These are phyloP conservation scores for Canavalia gladiata DNA, from an alignment of 306 rosid species.

Conservation along the genomic window DNA sequence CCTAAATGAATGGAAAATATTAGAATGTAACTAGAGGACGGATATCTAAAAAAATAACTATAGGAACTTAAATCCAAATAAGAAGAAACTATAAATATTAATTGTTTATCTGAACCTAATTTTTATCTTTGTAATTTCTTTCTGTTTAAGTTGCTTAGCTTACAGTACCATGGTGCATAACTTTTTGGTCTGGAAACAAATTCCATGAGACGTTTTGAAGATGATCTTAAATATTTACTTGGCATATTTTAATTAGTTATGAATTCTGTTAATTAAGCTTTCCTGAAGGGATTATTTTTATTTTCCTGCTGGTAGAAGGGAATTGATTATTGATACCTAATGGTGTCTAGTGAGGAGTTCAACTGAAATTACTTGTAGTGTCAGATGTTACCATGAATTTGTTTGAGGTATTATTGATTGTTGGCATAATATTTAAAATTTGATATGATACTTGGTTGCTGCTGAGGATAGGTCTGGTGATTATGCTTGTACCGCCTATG, in stretches of 20 bases:
- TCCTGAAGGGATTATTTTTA: constrained; percentile 5
- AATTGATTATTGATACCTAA: constrained; percentile 12
- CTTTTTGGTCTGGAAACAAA: constrained; percentile 10
- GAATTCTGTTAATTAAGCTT: constrained; percentile 1
- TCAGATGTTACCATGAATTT: not conserved
- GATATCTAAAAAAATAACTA: not conserved
- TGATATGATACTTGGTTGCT: constrained; percentile 32
- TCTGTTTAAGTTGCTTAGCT: not conserved
- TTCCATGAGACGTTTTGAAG: not conserved
- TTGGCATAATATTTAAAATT: constrained; percentile 9
- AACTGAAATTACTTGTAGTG: constrained; percentile 8
- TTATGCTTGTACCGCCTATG: constrained; percentile 80
- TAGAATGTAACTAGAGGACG: not conserved
- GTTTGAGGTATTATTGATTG: constrained; percentile 27
- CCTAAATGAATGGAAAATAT: not conserved
- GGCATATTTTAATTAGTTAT: constrained; percentile 10
- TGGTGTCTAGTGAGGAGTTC: not conserved
- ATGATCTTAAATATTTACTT: not conserved
- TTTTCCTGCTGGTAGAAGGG: constrained; percentile 6
- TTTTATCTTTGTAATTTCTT: not conserved
- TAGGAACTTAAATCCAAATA: not conserved
- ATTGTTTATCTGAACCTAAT: not conserved
- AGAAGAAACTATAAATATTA: not conserved
- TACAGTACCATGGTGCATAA: not conserved
- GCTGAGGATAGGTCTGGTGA: constrained; percentile 73